Evolutionary conservation across 208 protist genomes (phyloP).

Genomic region (Endotrypanum monterogeii): DNA sequence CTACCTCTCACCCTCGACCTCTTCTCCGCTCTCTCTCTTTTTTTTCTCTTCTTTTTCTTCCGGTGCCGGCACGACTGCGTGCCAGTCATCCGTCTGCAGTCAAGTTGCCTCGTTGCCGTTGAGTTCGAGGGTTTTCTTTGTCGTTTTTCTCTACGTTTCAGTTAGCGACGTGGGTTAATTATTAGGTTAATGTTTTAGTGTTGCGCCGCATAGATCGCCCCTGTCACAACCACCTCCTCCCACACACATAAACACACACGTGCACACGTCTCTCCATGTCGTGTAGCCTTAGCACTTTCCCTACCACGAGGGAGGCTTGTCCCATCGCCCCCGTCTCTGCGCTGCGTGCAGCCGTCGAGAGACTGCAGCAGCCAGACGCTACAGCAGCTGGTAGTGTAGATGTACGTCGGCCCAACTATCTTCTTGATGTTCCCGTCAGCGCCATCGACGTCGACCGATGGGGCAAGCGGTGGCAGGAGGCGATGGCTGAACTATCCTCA

Average conservation of each 20-base stretch:
- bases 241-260: slow-evolving; percentile 5
- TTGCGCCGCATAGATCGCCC: not conserved
- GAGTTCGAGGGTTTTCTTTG: not conserved
- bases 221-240: not conserved
- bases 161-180: not conserved
- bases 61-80: too few relatives aligned
- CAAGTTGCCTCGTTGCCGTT: too few relatives aligned
- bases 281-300: slow-evolving; percentile 25
- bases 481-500: not conserved
- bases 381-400: not conserved
- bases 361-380: slow-evolving; percentile 21
- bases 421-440: slow-evolving; percentile 77
- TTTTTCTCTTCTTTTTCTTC: not conserved
- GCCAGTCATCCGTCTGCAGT: too few relatives aligned
- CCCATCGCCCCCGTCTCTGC: slow-evolving; percentile 13
- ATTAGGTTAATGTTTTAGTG: not conserved
- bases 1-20: too few relatives aligned
- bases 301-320: slow-evolving; percentile 25
- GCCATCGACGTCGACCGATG: slow-evolving; percentile 58
- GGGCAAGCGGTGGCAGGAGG: slow-evolving; percentile 27
- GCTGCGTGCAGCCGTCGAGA: slow-evolving; percentile 24
- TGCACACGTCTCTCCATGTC: slow-evolving; percentile 14
- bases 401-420: slow-evolving; percentile 37
- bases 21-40: not conserved
- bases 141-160: not conserved